phyloP scores from a whole-genome alignment of 2,329 filamentous ascomycete species.

The Botrytis galanthina region DNA sequence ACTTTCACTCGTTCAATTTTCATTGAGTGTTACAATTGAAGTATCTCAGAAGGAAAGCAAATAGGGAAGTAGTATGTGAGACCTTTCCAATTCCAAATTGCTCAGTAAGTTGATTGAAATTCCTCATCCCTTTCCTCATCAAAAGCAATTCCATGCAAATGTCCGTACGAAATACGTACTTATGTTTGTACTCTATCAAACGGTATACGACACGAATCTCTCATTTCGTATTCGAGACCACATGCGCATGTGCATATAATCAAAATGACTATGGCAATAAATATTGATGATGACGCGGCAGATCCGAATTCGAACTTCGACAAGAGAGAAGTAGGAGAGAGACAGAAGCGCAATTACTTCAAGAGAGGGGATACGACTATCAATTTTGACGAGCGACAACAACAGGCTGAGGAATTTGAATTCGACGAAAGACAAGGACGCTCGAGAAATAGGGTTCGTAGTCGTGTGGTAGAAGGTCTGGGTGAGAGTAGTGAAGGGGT shows the following conservation, averaged over 20 bases:
- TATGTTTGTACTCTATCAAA: neutral
- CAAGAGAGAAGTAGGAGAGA: constrained; percentile 11
- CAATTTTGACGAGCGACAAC: constrained; percentile 1
- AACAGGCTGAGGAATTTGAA: constrained; percentile 16
- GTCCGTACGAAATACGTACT: neutral
- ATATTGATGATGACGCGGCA: constrained; percentile 24
- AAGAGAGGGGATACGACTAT: constrained; percentile 12
- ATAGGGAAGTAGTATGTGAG: constrained; percentile 17
- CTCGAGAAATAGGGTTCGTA: constrained; percentile 12
- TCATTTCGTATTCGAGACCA: neutral
- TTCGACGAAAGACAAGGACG: constrained; percentile 13
- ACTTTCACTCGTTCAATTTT: neutral
- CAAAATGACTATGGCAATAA: constrained; percentile 9
- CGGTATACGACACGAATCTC: constrained; percentile 6
- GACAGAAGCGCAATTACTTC: neutral
- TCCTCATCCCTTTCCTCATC: constrained; percentile 17
- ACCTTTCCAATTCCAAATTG: neutral
- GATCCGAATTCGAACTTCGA: constrained; percentile 16
- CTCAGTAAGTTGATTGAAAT: constrained; percentile 15
- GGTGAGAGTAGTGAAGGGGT: constrained; percentile 17
- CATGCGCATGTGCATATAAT: neutral
- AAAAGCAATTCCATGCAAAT: neutral
- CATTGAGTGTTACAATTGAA: neutral
- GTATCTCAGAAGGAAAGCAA: neutral
- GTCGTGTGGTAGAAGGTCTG: neutral